Evolutionary conservation across 1,284 basidiomycete genomes (phyloP).

Genomic region (Takashimella koratensis): DNA sequence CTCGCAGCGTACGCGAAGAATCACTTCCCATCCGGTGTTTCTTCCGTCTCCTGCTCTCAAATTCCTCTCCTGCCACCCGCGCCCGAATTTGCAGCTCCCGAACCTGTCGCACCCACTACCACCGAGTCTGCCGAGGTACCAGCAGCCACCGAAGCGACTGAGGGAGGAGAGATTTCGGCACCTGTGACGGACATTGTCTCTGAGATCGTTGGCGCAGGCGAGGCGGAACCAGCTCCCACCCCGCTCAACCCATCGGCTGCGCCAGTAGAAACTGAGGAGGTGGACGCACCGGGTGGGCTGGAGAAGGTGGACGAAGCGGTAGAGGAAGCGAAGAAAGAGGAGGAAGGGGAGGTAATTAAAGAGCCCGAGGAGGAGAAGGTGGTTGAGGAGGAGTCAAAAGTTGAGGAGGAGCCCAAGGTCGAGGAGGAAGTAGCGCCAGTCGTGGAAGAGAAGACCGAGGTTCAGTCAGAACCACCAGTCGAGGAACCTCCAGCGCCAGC

Average conservation of each 20-base stretch:
- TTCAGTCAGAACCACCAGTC: conserved; percentile 1
- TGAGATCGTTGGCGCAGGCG: conserved; percentile 27
- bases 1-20: conserved; percentile 67
- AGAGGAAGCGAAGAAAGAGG: conserved; percentile 23
- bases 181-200: conserved; percentile 27
- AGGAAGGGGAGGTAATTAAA: conserved; percentile 14
- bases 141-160: not conserved
- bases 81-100: conserved; percentile 8
- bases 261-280: conserved; percentile 21
- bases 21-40: conserved; percentile 71
- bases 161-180: no score
- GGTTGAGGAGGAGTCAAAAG: conserved; percentile 4
- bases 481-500: conserved; percentile 7
- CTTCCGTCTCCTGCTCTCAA: conserved; percentile 59
- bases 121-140: not conserved
- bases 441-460: conserved; percentile 5
- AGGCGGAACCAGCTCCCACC: conserved; percentile 29
- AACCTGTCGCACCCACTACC: not conserved
- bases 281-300: conserved; percentile 29
- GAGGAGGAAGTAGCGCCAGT: conserved; percentile 4
- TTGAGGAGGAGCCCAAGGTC: conserved; percentile 15
- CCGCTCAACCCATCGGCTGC: conserved; percentile 5
- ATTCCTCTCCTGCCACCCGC: conserved; percentile 30
- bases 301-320: conserved; percentile 31
- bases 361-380: conserved; percentile 2